Conservation (phyloP, 225 moss, liverwort and hornwort genomes). For the Sphagnum tenellum region DNA sequence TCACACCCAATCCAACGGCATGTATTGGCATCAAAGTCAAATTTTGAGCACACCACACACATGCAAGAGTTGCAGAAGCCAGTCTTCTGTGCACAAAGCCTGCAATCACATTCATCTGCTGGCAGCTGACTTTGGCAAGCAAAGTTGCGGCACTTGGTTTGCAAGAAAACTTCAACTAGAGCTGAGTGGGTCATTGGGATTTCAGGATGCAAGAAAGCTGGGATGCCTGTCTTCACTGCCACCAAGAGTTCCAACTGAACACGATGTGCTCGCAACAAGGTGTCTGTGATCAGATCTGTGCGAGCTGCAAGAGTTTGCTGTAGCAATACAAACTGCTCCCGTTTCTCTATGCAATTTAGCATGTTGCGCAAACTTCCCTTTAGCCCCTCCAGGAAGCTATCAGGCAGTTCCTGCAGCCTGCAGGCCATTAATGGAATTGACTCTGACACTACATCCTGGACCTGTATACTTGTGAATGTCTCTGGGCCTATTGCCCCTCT, state of each 20-base stretch:
- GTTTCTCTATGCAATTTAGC: conserved; percentile 75
- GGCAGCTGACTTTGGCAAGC: conserved; percentile 79
- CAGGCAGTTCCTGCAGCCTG: conserved; percentile 75
- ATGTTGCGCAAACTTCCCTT: conserved; percentile 76
- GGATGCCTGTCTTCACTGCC: conserved; percentile 86
- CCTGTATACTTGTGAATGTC: conserved; percentile 49
- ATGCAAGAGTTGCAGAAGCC: conserved; percentile 99
- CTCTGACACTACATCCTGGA: conserved; percentile 79
- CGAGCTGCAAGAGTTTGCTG: conserved; percentile 74
- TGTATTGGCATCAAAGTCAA: conserved; percentile 92
- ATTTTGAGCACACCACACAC: conserved; percentile 96
- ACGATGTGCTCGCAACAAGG: conserved; percentile 66
- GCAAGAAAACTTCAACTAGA: conserved; percentile 77
- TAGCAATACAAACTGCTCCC: conserved; percentile 74
- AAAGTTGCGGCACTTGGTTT: conserved; percentile 78
- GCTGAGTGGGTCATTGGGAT: conserved; percentile 65
- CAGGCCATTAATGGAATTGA: conserved; percentile 68
- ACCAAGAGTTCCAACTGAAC: conserved; percentile 88
- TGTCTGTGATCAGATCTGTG: conserved; percentile 59
- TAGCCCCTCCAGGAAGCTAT: conserved; percentile 55
- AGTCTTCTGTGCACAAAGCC: conserved; percentile 74
- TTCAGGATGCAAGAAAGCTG: conserved; percentile 76
- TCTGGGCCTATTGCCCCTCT: conserved; percentile 47
- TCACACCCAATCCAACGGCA: conserved; percentile 99
- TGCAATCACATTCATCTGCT: conserved; percentile 94